Percentiles rank a stretch among this genome's conserved stretches.
Evolutionary conservation across 1,284 basidiomycete species (phyloP).

Genomic region (Cryptococcus sp.): DNA sequence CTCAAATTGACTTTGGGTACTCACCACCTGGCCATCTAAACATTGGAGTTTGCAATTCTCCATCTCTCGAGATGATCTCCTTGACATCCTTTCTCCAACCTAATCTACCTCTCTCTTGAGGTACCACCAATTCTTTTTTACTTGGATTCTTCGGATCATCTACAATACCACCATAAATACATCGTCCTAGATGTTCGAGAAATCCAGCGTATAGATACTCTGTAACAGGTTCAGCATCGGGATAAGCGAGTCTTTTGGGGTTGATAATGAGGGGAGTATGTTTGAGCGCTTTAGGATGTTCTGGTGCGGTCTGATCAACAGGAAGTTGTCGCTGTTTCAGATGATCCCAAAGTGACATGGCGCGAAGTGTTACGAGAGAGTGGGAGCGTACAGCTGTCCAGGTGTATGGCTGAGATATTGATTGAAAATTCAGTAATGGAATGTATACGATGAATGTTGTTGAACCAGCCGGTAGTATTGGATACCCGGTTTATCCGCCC

Average conservation of each 20-base stretch:
- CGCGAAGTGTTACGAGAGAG: not conserved
- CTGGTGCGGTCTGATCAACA: not conserved
- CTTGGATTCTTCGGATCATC: conserved; percentile 49
- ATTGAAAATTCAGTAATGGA: too few species aligned
- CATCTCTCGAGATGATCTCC: conserved; percentile 52
- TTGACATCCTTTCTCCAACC: conserved; percentile 60
- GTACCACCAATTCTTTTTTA: conserved; percentile 35
- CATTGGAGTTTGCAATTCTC: conserved; percentile 55
- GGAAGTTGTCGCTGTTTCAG: not conserved
- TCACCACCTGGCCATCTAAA: conserved; percentile 57
- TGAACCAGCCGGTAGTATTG: too few species aligned
- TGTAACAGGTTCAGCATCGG: not conserved
- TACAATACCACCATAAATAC: conserved; percentile 61
- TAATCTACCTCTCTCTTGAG: conserved; percentile 29
- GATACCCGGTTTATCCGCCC: too few species aligned
- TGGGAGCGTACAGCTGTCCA: too few species aligned
- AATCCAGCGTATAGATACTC: conserved; percentile 56
- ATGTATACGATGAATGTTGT: too few species aligned
- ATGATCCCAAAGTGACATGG: not conserved
- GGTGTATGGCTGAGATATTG: too few species aligned
- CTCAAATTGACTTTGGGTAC: not conserved
- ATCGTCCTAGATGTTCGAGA: conserved; percentile 58
- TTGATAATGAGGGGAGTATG: not conserved
- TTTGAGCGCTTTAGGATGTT: not conserved
- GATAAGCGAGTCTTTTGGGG: not conserved